Percentiles rank a stretch among this genome's conserved stretches.
Conservation (phyloP, 257 asterid genomes). For the Coffea eugenioides region DNA sequence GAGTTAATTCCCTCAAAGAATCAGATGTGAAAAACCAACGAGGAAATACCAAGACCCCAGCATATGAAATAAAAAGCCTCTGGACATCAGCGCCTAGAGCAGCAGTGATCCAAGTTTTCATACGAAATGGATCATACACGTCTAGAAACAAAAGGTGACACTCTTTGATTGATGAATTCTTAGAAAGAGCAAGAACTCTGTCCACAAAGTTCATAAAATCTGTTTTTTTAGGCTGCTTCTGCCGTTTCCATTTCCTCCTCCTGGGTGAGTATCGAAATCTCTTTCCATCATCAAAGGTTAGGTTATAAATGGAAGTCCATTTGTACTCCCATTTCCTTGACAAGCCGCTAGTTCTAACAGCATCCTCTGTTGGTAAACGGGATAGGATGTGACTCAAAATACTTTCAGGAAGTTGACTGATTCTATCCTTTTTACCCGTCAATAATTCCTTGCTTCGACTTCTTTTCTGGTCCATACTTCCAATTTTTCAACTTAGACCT, state of each 20-base stretch:
- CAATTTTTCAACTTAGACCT: no score
- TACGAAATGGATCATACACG: no score
- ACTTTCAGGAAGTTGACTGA: background rate
- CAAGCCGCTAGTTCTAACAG: background rate
- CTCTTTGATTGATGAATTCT: no score
- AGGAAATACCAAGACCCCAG: no score
- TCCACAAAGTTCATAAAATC: background rate
- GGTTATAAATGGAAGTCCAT: background rate
- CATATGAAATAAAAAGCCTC: no score
- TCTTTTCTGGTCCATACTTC: no score
- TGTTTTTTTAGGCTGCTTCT: background rate
- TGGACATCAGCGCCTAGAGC: no score
- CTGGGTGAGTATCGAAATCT: background rate
- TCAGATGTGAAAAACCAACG: no score
- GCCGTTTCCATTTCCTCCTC: background rate
- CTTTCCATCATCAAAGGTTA: background rate
- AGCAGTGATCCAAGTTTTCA: no score
- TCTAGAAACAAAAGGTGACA: no score
- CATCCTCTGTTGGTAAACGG: background rate
- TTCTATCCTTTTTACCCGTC: background rate
- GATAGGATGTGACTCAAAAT: background rate
- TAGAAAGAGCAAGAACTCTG: background rate
- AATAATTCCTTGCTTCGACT: no score
- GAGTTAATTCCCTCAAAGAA: no score
- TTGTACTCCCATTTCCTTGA: background rate